Percentiles rank a stretch among this genome's conserved stretches.
Conservation (phyloP, 306 rosid species). For the Spatholobus suberectus region DNA sequence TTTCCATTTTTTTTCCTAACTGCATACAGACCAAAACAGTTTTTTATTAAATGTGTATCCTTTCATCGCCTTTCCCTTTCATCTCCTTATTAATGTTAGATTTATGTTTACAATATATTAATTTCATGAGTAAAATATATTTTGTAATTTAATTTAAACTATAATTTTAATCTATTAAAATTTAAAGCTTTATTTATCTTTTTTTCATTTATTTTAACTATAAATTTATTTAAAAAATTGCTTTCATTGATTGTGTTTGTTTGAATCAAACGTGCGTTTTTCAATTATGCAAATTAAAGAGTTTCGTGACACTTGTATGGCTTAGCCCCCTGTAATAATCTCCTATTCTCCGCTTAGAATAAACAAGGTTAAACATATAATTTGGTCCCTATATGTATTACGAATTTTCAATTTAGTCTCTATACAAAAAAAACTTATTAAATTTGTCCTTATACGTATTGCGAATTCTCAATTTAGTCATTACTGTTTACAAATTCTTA, state of each 20-base stretch:
- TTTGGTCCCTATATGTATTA: too few relatives aligned
- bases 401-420: too few relatives aligned
- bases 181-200: neutral
- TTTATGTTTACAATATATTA: neutral
- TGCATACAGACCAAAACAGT: too few relatives aligned
- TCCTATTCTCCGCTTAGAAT: conserved; percentile 36
- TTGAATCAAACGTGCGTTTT: neutral
- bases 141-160: neutral
- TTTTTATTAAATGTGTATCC: too few relatives aligned
- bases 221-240: too few relatives aligned
- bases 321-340: neutral
- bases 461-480: too few relatives aligned
- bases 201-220: neutral
- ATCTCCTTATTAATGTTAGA: neutral
- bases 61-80: too few relatives aligned
- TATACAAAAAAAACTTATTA: too few relatives aligned
- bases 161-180: neutral
- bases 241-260: neutral
- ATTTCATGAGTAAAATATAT: neutral
- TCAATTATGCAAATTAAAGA: neutral
- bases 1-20: too few relatives aligned
- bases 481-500: too few relatives aligned
- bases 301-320: neutral
- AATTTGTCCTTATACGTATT: too few relatives aligned
- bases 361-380: too few relatives aligned